Conservation (phyloP, 306 rosid species). For the Sechiopsis laciniata region DNA sequence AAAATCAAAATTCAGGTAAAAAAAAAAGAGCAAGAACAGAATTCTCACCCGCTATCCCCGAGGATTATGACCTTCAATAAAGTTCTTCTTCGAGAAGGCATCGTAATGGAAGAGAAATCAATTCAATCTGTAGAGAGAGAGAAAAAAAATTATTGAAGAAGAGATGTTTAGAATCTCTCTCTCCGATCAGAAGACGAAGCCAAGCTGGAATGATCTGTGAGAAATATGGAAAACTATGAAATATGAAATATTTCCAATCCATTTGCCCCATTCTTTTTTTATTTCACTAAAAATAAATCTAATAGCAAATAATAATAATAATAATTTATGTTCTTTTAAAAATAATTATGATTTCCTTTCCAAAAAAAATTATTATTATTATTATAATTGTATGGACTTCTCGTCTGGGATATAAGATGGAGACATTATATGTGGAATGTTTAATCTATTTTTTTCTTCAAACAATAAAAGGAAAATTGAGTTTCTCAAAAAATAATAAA, state of each 20-base stretch:
- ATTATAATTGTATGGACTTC: too few relatives aligned
- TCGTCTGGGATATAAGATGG: too few relatives aligned
- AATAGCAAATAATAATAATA: too few relatives aligned
- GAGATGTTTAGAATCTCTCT: slow-evolving; percentile 16
- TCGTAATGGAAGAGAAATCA: slow-evolving; percentile 30
- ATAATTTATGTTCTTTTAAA: too few relatives aligned
- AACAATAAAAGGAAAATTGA: too few relatives aligned
- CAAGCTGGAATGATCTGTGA: slow-evolving; percentile 21
- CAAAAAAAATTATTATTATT: too few relatives aligned
- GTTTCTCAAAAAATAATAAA: too few relatives aligned
- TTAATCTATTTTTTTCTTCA: too few relatives aligned
- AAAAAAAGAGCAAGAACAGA: slow-evolving; percentile 1
- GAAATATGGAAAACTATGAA: neutral
- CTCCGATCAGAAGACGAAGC: slow-evolving; percentile 16
- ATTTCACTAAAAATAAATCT: too few relatives aligned
- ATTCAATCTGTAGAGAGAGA: slow-evolving; percentile 26
- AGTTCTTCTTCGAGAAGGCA: slow-evolving; percentile 98
- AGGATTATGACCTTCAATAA: slow-evolving; percentile 96
- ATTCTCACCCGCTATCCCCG: slow-evolving; percentile 90
- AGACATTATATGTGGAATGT: too few relatives aligned
- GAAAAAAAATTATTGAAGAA: slow-evolving; percentile 6
- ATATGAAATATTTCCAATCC: slow-evolving; percentile 1
- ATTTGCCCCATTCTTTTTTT: neutral
- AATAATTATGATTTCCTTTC: too few relatives aligned
- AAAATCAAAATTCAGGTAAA: neutral